Conservation (phyloP, 1,284 basidiomycete genomes). For the Stereum hirsutum region DNA sequence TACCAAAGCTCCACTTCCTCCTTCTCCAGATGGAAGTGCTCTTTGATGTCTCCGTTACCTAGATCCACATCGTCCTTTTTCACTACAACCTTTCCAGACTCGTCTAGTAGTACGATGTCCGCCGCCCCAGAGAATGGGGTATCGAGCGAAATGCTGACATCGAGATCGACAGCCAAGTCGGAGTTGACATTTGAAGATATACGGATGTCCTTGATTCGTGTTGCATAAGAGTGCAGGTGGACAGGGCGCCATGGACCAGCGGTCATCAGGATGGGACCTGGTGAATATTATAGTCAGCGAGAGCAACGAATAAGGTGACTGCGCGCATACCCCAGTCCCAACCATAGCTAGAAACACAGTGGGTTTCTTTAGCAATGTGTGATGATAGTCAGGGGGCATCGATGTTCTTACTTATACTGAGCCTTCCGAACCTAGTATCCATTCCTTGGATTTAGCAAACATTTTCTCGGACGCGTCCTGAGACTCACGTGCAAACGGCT, state of each 20-base stretch:
- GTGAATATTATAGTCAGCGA: too few species aligned
- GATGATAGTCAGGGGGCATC: background rate
- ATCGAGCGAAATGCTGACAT: constrained; percentile 35
- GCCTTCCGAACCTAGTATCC: too few species aligned
- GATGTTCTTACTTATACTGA: constrained; percentile 61
- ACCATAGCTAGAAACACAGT: constrained; percentile 45
- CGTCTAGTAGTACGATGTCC: constrained; percentile 37
- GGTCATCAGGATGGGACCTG: constrained; percentile 70
- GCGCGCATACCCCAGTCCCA: constrained; percentile 94
- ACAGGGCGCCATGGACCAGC: constrained; percentile 77
- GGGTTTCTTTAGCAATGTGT: background rate
- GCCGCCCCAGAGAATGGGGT: constrained; percentile 26
- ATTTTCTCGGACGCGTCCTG: too few species aligned
- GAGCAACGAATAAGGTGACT: constrained; percentile 5
- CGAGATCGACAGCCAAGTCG: constrained; percentile 38
- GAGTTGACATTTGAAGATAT: constrained; percentile 46
- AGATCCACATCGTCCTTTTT: constrained; percentile 28
- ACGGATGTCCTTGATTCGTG: constrained; percentile 57
- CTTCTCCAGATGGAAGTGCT: constrained; percentile 41
- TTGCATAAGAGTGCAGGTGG: constrained; percentile 54
- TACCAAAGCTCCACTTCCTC: constrained; percentile 72
- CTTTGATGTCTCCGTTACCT: constrained; percentile 26
- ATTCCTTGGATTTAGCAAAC: too few species aligned
- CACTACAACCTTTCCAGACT: constrained; percentile 33
- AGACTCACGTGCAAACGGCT: constrained; percentile 82